Percentiles rank a stretch among this genome's conserved stretches.
Evolutionary conservation across 257 asterid genomes (phyloP).

Genomic region (Solanum tarapatanum): DNA sequence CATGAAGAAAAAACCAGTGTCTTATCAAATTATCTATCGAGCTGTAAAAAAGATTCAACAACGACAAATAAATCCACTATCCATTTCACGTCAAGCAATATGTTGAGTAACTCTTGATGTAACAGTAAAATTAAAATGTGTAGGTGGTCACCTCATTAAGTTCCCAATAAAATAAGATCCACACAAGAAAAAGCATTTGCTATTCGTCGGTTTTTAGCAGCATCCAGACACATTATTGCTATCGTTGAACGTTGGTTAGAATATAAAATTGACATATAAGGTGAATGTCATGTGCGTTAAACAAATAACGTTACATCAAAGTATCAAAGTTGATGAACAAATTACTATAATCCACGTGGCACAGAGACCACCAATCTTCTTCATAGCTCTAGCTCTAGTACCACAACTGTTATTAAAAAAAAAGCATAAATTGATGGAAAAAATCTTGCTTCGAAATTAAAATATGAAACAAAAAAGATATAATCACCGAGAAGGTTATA

Average conservation of each 20-base stretch:
- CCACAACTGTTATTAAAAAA: slow-evolving; percentile 43
- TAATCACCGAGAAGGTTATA: neutral
- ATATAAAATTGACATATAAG: slow-evolving; percentile 3
- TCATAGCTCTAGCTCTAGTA: slow-evolving; percentile 41
- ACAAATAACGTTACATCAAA: neutral
- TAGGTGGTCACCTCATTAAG: accelerated
- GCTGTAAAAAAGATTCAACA: no score
- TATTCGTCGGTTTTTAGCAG: neutral
- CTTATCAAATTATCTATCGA: no score
- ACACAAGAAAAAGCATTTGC: neutral
- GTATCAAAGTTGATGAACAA: neutral
- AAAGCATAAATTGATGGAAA: neutral
- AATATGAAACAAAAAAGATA: no score
- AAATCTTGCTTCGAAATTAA: neutral
- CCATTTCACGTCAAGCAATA: no score
- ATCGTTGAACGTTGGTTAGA: neutral
- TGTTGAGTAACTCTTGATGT: neutral
- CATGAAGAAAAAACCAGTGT: no score
- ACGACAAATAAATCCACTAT: neutral
- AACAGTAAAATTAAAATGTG: no score
- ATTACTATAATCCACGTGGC: neutral
- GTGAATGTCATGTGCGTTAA: neutral
- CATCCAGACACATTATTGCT: neutral
- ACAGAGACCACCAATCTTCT: neutral
- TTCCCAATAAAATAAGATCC: neutral